These are phyloP conservation scores for Pseudocercospora pini-densiflorae DNA, from an alignment of 2,329 filamentous ascomycete species.

Conservation along the genomic window DNA sequence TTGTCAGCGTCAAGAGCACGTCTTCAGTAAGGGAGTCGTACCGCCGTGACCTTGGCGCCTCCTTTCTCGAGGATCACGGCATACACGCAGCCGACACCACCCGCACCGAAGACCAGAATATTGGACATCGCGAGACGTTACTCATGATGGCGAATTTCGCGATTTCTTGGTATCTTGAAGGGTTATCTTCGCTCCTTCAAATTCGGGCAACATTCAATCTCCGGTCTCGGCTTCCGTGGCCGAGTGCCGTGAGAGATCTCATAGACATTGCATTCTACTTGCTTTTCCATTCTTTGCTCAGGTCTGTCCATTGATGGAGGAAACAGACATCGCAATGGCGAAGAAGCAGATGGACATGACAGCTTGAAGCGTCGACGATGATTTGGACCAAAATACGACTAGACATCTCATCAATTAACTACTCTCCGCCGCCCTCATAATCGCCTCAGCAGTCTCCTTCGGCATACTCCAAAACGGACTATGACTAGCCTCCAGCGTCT, in stretches of 20 bases:
- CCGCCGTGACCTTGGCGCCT: slow-evolving; percentile 44
- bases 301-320: no score
- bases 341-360: no score
- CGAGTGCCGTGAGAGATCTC: background rate
- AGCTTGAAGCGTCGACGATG: no score
- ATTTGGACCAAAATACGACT: background rate
- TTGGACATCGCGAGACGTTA: slow-evolving; percentile 7
- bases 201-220: background rate
- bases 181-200: background rate
- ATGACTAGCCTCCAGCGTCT: slow-evolving; percentile 33
- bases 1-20: background rate
- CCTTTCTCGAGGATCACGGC: slow-evolving; percentile 46
- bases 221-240: background rate
- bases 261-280: no score
- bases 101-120: slow-evolving; percentile 47
- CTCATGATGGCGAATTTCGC: slow-evolving; percentile 15
- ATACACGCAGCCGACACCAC: slow-evolving; percentile 49
- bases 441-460: slow-evolving; percentile 29
- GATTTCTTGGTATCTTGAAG: no score
- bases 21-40: background rate
- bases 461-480: slow-evolving; percentile 35
- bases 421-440: slow-evolving; percentile 27
- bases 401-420: background rate
- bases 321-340: no score
- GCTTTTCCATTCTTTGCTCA: no score